Evolutionary conservation across 148 eudicot genomes (phyloP).

Genomic region (Salicornia ramosissima): DNA sequence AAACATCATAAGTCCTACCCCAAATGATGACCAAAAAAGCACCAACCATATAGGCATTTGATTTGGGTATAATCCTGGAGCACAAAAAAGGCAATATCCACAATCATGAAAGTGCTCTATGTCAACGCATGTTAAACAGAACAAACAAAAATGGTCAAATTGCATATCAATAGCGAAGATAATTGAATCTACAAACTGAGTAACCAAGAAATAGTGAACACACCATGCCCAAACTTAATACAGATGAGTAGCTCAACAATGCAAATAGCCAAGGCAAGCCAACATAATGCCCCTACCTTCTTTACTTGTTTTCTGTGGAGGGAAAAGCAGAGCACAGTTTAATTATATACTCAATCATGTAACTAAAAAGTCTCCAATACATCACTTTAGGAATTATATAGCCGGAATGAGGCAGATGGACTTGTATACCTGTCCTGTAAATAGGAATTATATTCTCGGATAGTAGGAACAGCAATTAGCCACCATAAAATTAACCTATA

Average conservation of each 20-base stretch:
- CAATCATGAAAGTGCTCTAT: background rate
- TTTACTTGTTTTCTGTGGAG: conserved; percentile 62
- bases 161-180: background rate
- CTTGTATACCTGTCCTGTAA: conserved; percentile 72
- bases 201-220: conserved; percentile 17
- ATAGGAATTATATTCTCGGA: conserved; percentile 93
- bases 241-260: conserved; percentile 90
- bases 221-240: conserved; percentile 92
- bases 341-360: too few relatives aligned
- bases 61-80: conserved; percentile 72
- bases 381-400: background rate
- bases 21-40: conserved; percentile 57
- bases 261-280: conserved; percentile 96
- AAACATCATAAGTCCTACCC: conserved; percentile 39
- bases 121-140: background rate
- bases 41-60: conserved; percentile 85
- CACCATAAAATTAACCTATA: conserved; percentile 95
- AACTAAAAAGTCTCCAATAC: too few relatives aligned
- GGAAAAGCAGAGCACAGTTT: conserved; percentile 8
- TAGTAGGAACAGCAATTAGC: conserved; percentile 94
- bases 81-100: background rate
- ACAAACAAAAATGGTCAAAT: background rate
- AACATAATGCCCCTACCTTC: conserved; percentile 90
- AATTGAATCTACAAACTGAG: background rate
- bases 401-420: conserved; percentile 5